Conservation (phyloP, 108 stramenopile species). For the Nitzschia putrida region DNA sequence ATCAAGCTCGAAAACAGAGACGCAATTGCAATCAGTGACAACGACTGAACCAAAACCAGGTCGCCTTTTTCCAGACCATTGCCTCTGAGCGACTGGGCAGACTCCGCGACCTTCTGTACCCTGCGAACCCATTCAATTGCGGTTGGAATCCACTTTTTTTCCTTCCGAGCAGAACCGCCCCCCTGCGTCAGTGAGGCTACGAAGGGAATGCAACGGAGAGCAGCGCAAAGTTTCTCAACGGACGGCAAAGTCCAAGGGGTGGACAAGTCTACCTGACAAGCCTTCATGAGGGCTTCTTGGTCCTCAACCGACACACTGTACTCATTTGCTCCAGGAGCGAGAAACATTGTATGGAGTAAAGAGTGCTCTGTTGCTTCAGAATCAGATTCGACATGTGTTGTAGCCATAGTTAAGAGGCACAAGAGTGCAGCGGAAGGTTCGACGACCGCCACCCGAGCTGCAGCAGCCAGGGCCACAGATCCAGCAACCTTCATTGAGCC, state of each 20-base stretch:
- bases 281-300: slow-evolving; percentile 1
- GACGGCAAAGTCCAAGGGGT: slow-evolving; percentile 17
- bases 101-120: background rate
- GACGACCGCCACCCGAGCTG: slow-evolving; percentile 26
- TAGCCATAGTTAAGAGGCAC: slow-evolving; percentile 28
- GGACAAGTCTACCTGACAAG: background rate
- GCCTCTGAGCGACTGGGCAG: background rate
- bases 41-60: slow-evolving; percentile 21
- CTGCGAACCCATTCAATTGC: slow-evolving; percentile 23
- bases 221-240: slow-evolving; percentile 34
- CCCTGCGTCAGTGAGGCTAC: slow-evolving; percentile 37
- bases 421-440: slow-evolving; percentile 40
- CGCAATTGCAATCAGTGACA: slow-evolving; percentile 60
- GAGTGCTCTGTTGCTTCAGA: background rate
- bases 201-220: slow-evolving; percentile 56
- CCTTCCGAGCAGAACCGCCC: slow-evolving; percentile 19
- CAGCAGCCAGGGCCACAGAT: slow-evolving; percentile 48
- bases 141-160: slow-evolving; percentile 15
- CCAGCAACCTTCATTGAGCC: slow-evolving; percentile 32
- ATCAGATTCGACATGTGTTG: slow-evolving; percentile 2
- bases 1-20: too few species aligned
- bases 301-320: slow-evolving; percentile 6
- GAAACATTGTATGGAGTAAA: background rate
- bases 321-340: background rate
- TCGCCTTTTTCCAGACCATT: background rate